phyloP scores from a whole-genome alignment of 2,329 filamentous ascomycete genomes.

The Penicillium concentricum region DNA sequence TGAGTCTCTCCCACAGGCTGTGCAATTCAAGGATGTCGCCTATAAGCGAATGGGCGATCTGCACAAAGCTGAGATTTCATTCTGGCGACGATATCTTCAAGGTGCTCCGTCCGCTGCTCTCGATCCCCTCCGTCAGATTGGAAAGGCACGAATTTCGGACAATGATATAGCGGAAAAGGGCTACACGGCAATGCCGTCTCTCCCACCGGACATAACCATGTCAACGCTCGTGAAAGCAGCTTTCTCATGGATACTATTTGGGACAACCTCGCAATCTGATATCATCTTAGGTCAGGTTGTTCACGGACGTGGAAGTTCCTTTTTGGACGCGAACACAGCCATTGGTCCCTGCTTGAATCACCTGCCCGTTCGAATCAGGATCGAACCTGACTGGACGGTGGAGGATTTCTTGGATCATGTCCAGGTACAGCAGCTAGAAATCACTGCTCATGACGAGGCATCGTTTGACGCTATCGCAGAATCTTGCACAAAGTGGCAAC shows the following conservation, averaged over 20 bases:
- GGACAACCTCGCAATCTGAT: background rate
- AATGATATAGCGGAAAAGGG: background rate
- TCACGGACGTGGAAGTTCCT: slow-evolving; percentile 9
- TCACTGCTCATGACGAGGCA: slow-evolving; percentile 1
- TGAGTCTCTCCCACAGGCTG: slow-evolving; percentile 1
- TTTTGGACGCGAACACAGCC: slow-evolving; percentile 1
- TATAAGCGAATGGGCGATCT: background rate
- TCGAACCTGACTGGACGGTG: slow-evolving; percentile 2
- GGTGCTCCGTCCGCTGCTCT: background rate
- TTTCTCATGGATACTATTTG: slow-evolving; percentile 7
- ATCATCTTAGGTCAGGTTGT: slow-evolving; percentile 12
- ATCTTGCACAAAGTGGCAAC: background rate
- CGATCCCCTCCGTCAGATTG: background rate
- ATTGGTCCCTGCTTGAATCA: slow-evolving; percentile 10
- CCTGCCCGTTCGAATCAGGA: slow-evolving; percentile 7
- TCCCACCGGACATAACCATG: background rate
- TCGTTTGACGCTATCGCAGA: background rate
- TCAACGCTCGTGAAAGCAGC: slow-evolving; percentile 11
- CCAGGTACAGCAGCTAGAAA: slow-evolving; percentile 12
- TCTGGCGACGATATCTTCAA: background rate
- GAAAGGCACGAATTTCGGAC: background rate
- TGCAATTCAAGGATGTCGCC: background rate
- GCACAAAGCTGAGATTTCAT: background rate
- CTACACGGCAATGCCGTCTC: background rate
- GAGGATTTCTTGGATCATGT: slow-evolving; percentile 10